These are phyloP conservation scores for Boletus patriciae DNA, from an alignment of 768 basidiomycete species.

Conservation along the genomic window DNA sequence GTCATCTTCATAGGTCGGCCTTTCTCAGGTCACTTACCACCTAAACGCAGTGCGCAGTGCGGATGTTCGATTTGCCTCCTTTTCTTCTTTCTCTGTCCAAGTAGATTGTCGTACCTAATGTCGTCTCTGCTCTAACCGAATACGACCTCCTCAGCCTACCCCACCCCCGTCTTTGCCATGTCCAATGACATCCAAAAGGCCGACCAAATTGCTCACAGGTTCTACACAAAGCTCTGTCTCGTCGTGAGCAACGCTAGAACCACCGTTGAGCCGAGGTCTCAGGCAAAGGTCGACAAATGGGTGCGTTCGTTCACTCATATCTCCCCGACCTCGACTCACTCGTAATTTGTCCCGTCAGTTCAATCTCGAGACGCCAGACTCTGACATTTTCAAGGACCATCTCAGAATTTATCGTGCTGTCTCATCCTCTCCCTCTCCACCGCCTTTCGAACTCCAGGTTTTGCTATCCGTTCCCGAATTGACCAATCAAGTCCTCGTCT, in stretches of 20 bases:
- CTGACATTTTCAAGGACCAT: slow-evolving; percentile 63
- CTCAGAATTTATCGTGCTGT: slow-evolving; percentile 60
- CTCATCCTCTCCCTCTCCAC: slow-evolving; percentile 31
- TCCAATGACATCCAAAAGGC: slow-evolving; percentile 63
- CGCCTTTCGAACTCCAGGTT: slow-evolving; percentile 67
- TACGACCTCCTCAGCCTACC: slow-evolving; percentile 4
- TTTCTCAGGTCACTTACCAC: slow-evolving; percentile 17
- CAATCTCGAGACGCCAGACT: slow-evolving; percentile 78
- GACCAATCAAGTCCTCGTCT: slow-evolving; percentile 69
- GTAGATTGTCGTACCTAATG: slow-evolving; percentile 34
- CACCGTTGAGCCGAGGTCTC: slow-evolving; percentile 46
- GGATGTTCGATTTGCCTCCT: slow-evolving; percentile 25
- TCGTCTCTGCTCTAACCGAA: slow-evolving; percentile 27
- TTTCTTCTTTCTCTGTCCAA: slow-evolving; percentile 8
- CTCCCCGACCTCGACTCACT: background rate
- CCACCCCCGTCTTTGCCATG: slow-evolving; percentile 37
- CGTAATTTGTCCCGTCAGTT: slow-evolving; percentile 50
- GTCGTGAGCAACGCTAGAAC: slow-evolving; percentile 72
- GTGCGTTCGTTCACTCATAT: slow-evolving; percentile 42
- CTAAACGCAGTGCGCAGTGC: slow-evolving; percentile 17
- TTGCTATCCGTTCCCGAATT: slow-evolving; percentile 70
- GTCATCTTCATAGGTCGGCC: slow-evolving; percentile 17
- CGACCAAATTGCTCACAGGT: slow-evolving; percentile 83
- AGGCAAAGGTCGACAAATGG: slow-evolving; percentile 76
- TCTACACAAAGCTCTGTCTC: slow-evolving; percentile 80